Percentiles rank a stretch among this genome's conserved stretches.
Conservation (phyloP, 148 eudicot genomes). For the Dianthus caryophyllus region DNA sequence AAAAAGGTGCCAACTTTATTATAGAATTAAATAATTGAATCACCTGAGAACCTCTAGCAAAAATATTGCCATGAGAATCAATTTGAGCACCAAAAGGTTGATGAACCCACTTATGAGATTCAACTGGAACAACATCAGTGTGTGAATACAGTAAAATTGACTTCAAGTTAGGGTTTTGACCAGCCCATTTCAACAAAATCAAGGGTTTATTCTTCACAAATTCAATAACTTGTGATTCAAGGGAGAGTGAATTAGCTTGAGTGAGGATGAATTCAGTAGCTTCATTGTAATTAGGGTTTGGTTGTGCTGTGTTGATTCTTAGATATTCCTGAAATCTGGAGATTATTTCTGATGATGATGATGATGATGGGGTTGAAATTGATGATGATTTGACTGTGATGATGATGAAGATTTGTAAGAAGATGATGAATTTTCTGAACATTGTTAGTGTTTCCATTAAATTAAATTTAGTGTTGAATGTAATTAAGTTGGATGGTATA, state of each 20-base stretch:
- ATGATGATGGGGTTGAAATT: slow-evolving; percentile 22
- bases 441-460: slow-evolving; percentile 7
- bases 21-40: neutral
- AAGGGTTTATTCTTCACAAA: slow-evolving; percentile 67
- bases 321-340: slow-evolving; percentile 79
- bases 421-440: neutral
- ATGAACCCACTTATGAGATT: slow-evolving; percentile 63
- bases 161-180: slow-evolving; percentile 49
- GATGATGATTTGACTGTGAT: neutral
- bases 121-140: slow-evolving; percentile 95
- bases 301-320: slow-evolving; percentile 81
- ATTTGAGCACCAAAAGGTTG: slow-evolving; percentile 68
- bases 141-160: slow-evolving; percentile 81
- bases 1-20: neutral
- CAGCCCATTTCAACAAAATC: slow-evolving; percentile 75
- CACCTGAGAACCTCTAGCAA: slow-evolving; percentile 85
- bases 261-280: slow-evolving; percentile 62
- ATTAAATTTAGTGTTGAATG: neutral
- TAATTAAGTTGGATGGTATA: slow-evolving; percentile 3
- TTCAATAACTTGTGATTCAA: slow-evolving; percentile 57
- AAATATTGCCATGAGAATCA: slow-evolving; percentile 50
- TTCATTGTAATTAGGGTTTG: slow-evolving; percentile 60
- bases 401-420: slow-evolving; percentile 10
- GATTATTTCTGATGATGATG: slow-evolving; percentile 37
- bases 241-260: slow-evolving; percentile 56